phyloP scores from a whole-genome alignment of 1,284 basidiomycete species.

The Cystobasidium slooffiae region DNA sequence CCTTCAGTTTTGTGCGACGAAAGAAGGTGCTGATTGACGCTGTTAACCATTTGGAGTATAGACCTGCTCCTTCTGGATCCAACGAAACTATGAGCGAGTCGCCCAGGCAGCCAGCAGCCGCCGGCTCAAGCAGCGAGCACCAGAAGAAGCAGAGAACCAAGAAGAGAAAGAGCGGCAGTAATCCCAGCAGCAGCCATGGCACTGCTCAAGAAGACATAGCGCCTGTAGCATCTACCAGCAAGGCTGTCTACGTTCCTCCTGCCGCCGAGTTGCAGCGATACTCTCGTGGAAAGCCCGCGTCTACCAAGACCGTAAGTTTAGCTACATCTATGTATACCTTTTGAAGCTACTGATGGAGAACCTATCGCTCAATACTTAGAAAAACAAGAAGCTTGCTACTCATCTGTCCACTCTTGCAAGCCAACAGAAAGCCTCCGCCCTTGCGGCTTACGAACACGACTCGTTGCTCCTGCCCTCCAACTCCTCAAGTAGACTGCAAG shows the following conservation, averaged over 20 bases:
- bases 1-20: not conserved
- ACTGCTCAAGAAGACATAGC: not conserved
- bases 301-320: conserved; percentile 18
- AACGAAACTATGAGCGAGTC: not conserved
- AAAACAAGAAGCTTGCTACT: conserved; percentile 45
- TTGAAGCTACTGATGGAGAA: not conserved
- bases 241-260: conserved; percentile 12
- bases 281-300: conserved; percentile 9
- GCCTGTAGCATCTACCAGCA: conserved; percentile 10
- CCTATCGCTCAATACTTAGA: not conserved
- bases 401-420: conserved; percentile 33
- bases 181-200: conserved; percentile 5
- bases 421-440: conserved; percentile 36
- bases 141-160: not conserved
- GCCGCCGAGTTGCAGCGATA: conserved; percentile 17
- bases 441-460: conserved; percentile 48
- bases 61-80: not conserved
- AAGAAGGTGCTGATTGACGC: not conserved
- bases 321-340: not conserved
- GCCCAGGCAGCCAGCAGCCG: conserved; percentile 7
- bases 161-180: not conserved
- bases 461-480: conserved; percentile 63
- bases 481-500: conserved; percentile 68
- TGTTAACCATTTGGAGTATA: not conserved
- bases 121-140: conserved; percentile 5